These are phyloP conservation scores for Salpingoeca rosetta DNA, from an alignment of 78 protist genomes.

Conservation along the genomic window DNA sequence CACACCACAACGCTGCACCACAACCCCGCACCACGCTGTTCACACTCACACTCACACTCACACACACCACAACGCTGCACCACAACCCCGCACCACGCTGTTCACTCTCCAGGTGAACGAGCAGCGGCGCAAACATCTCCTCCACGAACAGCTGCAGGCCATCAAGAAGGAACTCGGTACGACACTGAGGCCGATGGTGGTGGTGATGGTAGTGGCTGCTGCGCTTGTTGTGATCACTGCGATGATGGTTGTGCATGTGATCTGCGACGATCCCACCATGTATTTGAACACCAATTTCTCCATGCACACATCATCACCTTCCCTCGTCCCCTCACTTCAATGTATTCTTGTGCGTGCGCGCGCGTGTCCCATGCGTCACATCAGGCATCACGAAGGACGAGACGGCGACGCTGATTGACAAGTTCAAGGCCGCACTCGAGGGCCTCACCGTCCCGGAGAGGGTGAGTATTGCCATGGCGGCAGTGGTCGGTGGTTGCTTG, in stretches of 20 bases:
- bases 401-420: conserved; percentile 51
- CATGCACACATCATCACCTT: no score
- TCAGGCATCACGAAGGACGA: conserved; percentile 70
- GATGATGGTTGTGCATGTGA: no score
- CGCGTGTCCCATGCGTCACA: no score
- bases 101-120: conserved; percentile 36
- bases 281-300: no score
- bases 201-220: no score
- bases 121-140: conserved; percentile 37
- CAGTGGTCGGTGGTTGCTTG: background rate
- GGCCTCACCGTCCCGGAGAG: conserved; percentile 18
- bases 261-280: no score
- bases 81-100: background rate
- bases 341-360: no score
- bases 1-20: background rate
- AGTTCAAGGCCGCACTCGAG: conserved; percentile 41
- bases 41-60: background rate
- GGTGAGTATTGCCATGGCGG: background rate
- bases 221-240: no score
- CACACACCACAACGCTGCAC: conserved; percentile 25
- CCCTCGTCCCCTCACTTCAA: no score
- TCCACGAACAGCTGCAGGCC: conserved; percentile 57
- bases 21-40: background rate
- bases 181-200: no score
- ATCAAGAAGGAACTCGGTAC: conserved; percentile 71